Conservation (phyloP, 2,329 filamentous ascomycete genomes). For the Pseudogymnoascus pannorum region DNA sequence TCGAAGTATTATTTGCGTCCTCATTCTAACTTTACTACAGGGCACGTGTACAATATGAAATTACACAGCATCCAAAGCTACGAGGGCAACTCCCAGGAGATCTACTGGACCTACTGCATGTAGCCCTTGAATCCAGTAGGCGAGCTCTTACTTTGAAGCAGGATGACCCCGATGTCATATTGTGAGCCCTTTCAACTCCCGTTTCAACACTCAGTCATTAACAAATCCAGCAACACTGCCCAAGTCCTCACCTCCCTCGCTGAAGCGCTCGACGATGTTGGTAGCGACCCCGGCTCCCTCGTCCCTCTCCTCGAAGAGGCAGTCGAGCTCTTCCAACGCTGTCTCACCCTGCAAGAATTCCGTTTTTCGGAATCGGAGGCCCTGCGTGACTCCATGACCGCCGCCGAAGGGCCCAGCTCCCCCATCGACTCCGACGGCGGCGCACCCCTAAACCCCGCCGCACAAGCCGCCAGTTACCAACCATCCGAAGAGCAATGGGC, state of each 20-base stretch:
- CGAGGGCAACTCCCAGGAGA: conserved; percentile 49
- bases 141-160: conserved; percentile 52
- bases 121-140: conserved; percentile 56
- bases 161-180: conserved; percentile 59
- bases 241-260: conserved; percentile 62
- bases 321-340: conserved; percentile 50
- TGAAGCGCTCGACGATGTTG: conserved; percentile 50
- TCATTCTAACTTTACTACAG: conserved; percentile 31
- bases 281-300: conserved; percentile 32
- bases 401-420: conserved; percentile 29
- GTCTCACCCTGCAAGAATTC: conserved; percentile 45
- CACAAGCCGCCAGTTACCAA: conserved; percentile 10
- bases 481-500: conserved; percentile 53
- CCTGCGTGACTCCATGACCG: conserved; percentile 25
- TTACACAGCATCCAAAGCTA: conserved; percentile 59
- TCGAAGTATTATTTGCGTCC: background rate
- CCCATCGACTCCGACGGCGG: conserved; percentile 29
- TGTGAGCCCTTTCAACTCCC: conserved; percentile 32
- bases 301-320: conserved; percentile 49
- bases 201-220: background rate
- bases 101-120: conserved; percentile 46
- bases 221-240: conserved; percentile 48
- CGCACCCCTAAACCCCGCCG: conserved; percentile 9
- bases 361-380: conserved; percentile 37
- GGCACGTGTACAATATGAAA: conserved; percentile 61